These are phyloP conservation scores for Aspergillus quadrilineatus DNA, from an alignment of 2,329 filamentous ascomycete genomes.

Conservation along the genomic window DNA sequence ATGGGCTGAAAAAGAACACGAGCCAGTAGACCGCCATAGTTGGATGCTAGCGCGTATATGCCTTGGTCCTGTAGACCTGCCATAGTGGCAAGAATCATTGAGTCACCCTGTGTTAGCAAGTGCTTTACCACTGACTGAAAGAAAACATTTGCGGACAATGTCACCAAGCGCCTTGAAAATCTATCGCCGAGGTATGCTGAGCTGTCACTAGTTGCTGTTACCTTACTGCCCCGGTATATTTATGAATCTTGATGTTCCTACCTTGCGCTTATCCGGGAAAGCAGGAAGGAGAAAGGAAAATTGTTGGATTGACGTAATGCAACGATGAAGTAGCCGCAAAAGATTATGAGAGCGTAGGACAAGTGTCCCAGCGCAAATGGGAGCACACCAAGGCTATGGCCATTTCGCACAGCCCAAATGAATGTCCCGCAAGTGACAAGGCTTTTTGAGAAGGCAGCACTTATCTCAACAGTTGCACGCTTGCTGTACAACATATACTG, in stretches of 20 bases:
- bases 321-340: constrained; percentile 67
- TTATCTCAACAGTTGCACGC: constrained; percentile 78
- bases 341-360: constrained; percentile 67
- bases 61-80: constrained; percentile 80
- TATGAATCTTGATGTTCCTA: constrained; percentile 26
- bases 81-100: constrained; percentile 77
- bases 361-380: constrained; percentile 89
- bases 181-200: constrained; percentile 55
- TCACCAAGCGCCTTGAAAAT: constrained; percentile 70
- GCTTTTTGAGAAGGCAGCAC: constrained; percentile 76
- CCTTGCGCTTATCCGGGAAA: constrained; percentile 44
- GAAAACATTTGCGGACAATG: constrained; percentile 77
- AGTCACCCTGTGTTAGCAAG: constrained; percentile 89
- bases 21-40: constrained; percentile 87
- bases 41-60: constrained; percentile 87
- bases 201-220: constrained; percentile 26
- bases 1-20: constrained; percentile 90
- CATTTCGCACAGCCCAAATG: constrained; percentile 58
- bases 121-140: constrained; percentile 89
- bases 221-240: neutral
- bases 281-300: constrained; percentile 69
- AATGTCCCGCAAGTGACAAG: constrained; percentile 70
- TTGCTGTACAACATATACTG: constrained; percentile 75
- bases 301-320: constrained; percentile 57
- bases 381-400: constrained; percentile 67